These are phyloP conservation scores for Tilletiopsis washingtonensis DNA, from an alignment of 1,284 basidiomycete species.

Conservation along the genomic window DNA sequence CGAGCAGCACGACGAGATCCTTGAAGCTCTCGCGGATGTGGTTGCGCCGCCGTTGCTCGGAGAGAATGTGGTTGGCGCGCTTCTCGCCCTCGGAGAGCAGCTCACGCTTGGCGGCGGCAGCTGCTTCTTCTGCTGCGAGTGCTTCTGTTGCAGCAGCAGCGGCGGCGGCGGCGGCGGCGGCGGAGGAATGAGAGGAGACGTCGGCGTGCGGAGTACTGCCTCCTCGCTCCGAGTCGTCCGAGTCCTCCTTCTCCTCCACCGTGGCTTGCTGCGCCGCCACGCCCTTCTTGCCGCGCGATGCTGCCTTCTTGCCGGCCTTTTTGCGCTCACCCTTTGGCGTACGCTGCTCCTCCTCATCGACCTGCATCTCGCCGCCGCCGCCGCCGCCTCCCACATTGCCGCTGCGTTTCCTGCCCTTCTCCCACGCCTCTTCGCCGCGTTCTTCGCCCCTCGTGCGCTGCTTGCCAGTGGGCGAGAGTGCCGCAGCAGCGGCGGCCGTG, in stretches of 20 bases:
- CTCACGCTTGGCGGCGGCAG: slow-evolving; percentile 14
- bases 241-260: background rate
- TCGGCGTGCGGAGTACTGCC: no score
- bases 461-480: background rate
- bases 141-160: background rate
- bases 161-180: background rate
- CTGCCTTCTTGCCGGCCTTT: no score
- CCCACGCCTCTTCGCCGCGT: background rate
- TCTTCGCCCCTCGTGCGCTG: no score
- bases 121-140: background rate
- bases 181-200: no score
- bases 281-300: slow-evolving; percentile 1
- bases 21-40: slow-evolving; percentile 44
- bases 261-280: background rate
- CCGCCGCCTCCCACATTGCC: background rate
- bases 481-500: slow-evolving; percentile 9
- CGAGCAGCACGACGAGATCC: slow-evolving; percentile 41
- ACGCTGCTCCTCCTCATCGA: background rate
- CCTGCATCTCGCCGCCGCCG: background rate
- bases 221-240: no score
- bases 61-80: slow-evolving; percentile 40
- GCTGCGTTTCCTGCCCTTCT: no score
- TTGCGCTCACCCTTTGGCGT: no score
- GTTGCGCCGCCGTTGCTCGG: slow-evolving; percentile 42
- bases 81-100: slow-evolving; percentile 38